Conservation (phyloP, 1,284 basidiomycete species). For the Clitocybe nebularis region DNA sequence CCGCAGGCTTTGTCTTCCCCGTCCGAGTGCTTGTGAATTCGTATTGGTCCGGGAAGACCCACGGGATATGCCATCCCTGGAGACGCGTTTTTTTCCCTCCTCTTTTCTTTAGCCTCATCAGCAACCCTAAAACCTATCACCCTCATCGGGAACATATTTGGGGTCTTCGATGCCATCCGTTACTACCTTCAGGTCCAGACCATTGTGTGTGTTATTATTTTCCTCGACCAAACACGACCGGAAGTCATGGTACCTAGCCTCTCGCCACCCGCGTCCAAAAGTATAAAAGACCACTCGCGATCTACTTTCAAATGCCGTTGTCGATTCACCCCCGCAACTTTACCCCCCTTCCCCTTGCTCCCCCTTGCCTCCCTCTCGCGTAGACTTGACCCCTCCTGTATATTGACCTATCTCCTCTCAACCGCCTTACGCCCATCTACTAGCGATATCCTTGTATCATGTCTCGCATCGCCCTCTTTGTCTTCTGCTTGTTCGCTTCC, state of each 20-base stretch:
- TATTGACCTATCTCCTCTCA: background rate
- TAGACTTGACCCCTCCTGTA: background rate
- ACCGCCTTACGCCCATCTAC: background rate
- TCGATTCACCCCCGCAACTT: constrained; percentile 12
- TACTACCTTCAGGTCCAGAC: constrained; percentile 5
- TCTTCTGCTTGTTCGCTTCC: constrained; percentile 41
- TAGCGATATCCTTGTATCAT: constrained; percentile 31
- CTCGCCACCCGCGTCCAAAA: constrained; percentile 7
- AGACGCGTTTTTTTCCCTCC: constrained; percentile 7
- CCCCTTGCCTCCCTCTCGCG: background rate
- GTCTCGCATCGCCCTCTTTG: constrained; percentile 35
- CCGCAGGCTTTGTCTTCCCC: constrained; percentile 8
- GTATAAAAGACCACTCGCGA: constrained; percentile 18
- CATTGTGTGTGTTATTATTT: constrained; percentile 12
- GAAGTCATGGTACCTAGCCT: constrained; percentile 5
- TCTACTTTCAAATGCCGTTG: constrained; percentile 10
- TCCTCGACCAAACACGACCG: constrained; percentile 11
- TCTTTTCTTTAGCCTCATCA: constrained; percentile 9
- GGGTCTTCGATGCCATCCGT: constrained; percentile 8
- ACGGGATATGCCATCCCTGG: constrained; percentile 1
- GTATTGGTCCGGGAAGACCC: constrained; percentile 10
- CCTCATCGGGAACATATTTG: constrained; percentile 8
- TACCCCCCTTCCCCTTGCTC: constrained; percentile 2
- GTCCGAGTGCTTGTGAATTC: constrained; percentile 9
- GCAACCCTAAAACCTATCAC: constrained; percentile 7